Base-by-base conservation (phyloP, 768 basidiomycete species). In the Rhizopogon vulgaris region DNA sequence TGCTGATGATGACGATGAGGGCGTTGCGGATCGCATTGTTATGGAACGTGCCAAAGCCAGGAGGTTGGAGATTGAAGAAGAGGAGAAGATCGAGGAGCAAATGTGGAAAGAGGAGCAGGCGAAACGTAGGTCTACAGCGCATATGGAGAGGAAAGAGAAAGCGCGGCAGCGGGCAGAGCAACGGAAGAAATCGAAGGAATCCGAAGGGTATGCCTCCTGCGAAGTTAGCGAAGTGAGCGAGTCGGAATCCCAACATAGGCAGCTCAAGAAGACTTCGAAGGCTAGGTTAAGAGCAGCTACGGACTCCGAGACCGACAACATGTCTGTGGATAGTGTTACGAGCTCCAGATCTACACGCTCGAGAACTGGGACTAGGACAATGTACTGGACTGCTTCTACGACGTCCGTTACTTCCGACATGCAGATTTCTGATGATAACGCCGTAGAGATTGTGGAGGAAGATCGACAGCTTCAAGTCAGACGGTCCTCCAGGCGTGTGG, bases 41-140 rank as follows among this genome's bases (percentile, higher is more conserved):
- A 70, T 69, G 65, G 71, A 76, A 52, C 71, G 77, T 3, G 77
- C 78, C 0, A 56, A 63, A 36, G 64, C 56, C 7, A 64, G 77
- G 46, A 63, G 74, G 18, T 71, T 66, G 56, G 70, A 77, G 49
- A 61, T 76, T 1, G 71, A 69, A 25, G 69, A 70, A 24, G 73
- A 76, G 58, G 76, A 76, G 47, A 62, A 54, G 3, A 52, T 67
- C 6, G 73, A 72, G 30, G 58, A 60, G 6, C 57, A 57, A 6
- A 64, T 66, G 56, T 41, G 61, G 48, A 55, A 63, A 25, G 58
- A 61, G 39, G 57, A 57, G 22, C 58, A 50, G 0, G 62, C 56
- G 1, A 65, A 62, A n/a, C 59, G 58, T 12, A 63, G 63, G 1
- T 56, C 54, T 41, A 51, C 37, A 41, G 62, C 59, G 3, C 51